Conservation (phyloP, 2,329 filamentous ascomycete species). For the Periconia sp. region DNA sequence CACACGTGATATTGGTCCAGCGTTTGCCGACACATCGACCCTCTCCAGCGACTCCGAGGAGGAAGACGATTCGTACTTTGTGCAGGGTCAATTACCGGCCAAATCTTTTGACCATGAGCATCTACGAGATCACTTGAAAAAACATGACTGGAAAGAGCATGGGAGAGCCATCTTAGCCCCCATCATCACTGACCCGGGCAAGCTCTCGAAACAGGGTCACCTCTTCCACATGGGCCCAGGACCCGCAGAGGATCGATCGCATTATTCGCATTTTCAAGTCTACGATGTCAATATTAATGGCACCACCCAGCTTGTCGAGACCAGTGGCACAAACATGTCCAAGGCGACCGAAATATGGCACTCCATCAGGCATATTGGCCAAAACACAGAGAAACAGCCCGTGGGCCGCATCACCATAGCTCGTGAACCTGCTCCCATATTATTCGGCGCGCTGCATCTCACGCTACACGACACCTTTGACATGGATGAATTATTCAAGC, state of each 20-base stretch:
- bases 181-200: conserved; percentile 46
- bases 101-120: conserved; percentile 48
- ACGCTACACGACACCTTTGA: conserved; percentile 62
- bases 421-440: conserved; percentile 62
- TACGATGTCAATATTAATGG: conserved; percentile 58
- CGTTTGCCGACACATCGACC: conserved; percentile 38
- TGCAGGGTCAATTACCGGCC: conserved; percentile 43
- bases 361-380: conserved; percentile 37
- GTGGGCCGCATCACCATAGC: conserved; percentile 63
- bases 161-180: conserved; percentile 45
- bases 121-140: conserved; percentile 49
- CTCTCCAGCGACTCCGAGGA: conserved; percentile 39
- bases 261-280: conserved; percentile 57
- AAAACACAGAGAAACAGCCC: conserved; percentile 42
- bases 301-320: conserved; percentile 41
- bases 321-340: conserved; percentile 35
- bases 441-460: conserved; percentile 62
- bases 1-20: conserved; percentile 26
- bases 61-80: conserved; percentile 38
- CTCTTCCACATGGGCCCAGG: conserved; percentile 48
- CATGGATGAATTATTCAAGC: conserved; percentile 61
- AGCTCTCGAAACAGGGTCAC: conserved; percentile 47
- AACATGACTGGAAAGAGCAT: conserved; percentile 46
- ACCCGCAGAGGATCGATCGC: conserved; percentile 44
- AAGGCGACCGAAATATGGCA: conserved; percentile 37